phyloP scores from a whole-genome alignment of 1,284 basidiomycete genomes.

The Flammula alnicola region DNA sequence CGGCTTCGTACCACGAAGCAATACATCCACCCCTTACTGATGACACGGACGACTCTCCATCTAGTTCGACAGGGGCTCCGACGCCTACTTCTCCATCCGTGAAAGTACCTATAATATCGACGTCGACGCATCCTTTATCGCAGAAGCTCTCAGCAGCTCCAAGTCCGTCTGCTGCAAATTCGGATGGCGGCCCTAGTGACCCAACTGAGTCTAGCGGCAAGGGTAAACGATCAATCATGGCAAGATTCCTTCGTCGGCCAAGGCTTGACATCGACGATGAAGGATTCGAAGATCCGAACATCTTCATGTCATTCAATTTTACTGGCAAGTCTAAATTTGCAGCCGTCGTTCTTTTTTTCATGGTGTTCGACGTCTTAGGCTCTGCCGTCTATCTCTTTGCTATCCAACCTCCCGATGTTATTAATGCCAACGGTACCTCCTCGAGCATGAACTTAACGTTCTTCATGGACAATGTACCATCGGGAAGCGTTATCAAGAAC shows the following conservation, averaged over 20 bases:
- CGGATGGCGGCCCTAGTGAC: no score
- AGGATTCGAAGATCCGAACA: conserved; percentile 40
- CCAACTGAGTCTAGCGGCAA: no score
- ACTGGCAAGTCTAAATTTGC: conserved; percentile 41
- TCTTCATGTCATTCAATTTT: conserved; percentile 52
- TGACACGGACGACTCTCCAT: conserved; percentile 9
- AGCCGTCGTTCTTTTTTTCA: neutral
- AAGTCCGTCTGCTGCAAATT: neutral
- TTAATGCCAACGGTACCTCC: conserved; percentile 20
- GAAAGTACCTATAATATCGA: neutral
- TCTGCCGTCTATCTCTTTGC: conserved; percentile 41
- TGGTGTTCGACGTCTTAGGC: conserved; percentile 33
- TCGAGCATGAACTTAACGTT: conserved; percentile 38
- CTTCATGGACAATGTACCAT: conserved; percentile 31
- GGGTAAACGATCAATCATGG: neutral
- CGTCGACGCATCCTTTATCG: no score
- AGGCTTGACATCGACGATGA: conserved; percentile 40
- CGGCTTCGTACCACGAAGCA: conserved; percentile 47
- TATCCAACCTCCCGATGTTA: conserved; percentile 34
- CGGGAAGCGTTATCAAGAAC: conserved; percentile 31
- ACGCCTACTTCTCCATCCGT: neutral
- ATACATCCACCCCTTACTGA: conserved; percentile 32
- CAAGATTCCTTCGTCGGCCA: conserved; percentile 18
- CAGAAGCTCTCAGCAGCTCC: neutral
- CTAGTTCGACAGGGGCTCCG: neutral